phyloP scores from a whole-genome alignment of 2,329 filamentous ascomycete species.

The Colletotrichum neosansevieriae region DNA sequence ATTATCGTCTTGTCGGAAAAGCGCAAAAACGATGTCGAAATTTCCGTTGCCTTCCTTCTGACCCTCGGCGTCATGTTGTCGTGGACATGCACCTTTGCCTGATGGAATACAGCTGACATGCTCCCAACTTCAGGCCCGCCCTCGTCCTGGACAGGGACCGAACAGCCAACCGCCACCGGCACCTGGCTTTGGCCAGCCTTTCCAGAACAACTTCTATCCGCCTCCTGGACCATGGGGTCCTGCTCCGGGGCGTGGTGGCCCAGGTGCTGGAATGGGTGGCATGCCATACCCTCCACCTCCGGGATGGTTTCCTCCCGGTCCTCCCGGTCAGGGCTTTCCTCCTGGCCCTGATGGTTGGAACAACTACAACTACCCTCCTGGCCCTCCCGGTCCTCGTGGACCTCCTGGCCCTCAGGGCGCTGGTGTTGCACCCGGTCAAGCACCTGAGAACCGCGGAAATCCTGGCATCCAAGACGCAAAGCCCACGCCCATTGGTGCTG shows the following conservation, averaged over 20 bases:
- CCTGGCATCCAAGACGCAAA: slow-evolving; percentile 54
- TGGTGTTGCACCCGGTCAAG: slow-evolving; percentile 45
- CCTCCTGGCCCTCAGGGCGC: slow-evolving; percentile 61
- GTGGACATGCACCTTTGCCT: slow-evolving; percentile 2
- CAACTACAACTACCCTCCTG: slow-evolving; percentile 66
- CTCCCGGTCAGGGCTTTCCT: slow-evolving; percentile 79
- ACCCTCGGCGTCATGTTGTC: slow-evolving; percentile 56
- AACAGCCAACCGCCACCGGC: slow-evolving; percentile 49
- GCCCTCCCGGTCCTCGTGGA: slow-evolving; percentile 68
- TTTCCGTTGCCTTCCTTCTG: slow-evolving; percentile 99
- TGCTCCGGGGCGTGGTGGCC: slow-evolving; percentile 53
- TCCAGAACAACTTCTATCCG: slow-evolving; percentile 63
- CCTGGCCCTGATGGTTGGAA: slow-evolving; percentile 61
- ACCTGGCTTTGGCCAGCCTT: slow-evolving; percentile 58
- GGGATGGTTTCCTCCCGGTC: slow-evolving; percentile 79
- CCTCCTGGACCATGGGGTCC: slow-evolving; percentile 68
- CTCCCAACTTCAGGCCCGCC: slow-evolving; percentile 53
- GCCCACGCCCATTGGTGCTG: slow-evolving; percentile 65
- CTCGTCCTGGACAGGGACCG: slow-evolving; percentile 51
- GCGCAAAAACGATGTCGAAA: slow-evolving; percentile 97
- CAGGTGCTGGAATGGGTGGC: slow-evolving; percentile 68
- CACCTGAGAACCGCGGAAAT: slow-evolving; percentile 40
- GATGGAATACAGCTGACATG: slow-evolving; percentile 43
- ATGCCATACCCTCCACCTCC: slow-evolving; percentile 83
- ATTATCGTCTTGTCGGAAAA: slow-evolving; percentile 80